Percentiles rank a stretch among this genome's conserved stretches.
Conservation (phyloP, 1,284 basidiomycete genomes). For the Exsudoporus floridanus region DNA sequence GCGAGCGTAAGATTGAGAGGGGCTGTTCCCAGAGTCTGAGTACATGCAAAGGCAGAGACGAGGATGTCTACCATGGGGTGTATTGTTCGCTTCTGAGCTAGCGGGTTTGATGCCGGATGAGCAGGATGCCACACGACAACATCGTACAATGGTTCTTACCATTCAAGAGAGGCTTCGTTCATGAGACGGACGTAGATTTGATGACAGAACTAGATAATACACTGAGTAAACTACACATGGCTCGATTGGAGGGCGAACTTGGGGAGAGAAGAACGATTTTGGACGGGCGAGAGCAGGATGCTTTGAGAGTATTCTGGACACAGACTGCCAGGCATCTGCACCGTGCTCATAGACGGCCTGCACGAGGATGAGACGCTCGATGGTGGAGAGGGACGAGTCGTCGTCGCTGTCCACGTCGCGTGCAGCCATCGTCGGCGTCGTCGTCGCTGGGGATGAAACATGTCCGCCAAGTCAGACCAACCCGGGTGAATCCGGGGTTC, state of each 20-base stretch:
- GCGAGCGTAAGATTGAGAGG: conserved; percentile 65
- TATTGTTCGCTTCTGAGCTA: conserved; percentile 44
- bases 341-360: conserved; percentile 86
- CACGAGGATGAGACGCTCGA: conserved; percentile 74
- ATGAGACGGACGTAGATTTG: conserved; percentile 66
- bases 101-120: conserved; percentile 11
- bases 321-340: conserved; percentile 66
- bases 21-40: conserved; percentile 35
- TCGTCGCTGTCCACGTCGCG: conserved; percentile 12
- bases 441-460: conserved; percentile 1
- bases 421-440: conserved; percentile 16
- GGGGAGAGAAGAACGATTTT: conserved; percentile 63
- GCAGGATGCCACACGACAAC: not conserved
- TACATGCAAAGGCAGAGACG: not conserved
- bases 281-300: conserved; percentile 68
- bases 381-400: conserved; percentile 39
- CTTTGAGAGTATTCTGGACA: conserved; percentile 64
- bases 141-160: conserved; percentile 46
- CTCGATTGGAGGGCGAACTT: conserved; percentile 43
- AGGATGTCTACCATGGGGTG: conserved; percentile 40
- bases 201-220: conserved; percentile 58
- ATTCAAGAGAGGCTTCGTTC: conserved; percentile 63
- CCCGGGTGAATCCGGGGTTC: conserved; percentile 19
- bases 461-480: not conserved
- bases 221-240: conserved; percentile 22